Evolutionary conservation across 306 rosid species (phyloP), one percentile per base, ranked within the genome.

Genomic region (Betula pendula): DNA sequence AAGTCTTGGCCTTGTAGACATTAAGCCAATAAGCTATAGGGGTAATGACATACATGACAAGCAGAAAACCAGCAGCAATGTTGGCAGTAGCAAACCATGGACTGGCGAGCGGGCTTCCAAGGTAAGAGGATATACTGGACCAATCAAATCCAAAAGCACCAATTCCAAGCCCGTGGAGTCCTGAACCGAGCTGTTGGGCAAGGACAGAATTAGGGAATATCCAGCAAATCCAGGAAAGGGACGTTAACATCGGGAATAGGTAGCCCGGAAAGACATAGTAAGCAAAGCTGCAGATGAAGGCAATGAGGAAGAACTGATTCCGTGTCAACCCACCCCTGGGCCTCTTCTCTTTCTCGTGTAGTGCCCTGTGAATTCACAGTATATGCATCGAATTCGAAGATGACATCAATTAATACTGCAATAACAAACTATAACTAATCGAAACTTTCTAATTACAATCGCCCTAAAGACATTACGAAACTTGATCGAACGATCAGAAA

Each of bases 71-170:
- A 76, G 75, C 91, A 59, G 97, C 93, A 56, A 93, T 45, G 42
- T 93, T 93, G 25, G 89, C 97, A 1, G 94, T 93, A 9, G 97
- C 97, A 74, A 93, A 93, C 97, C 97, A 93, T 12, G 97, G 97
- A 81, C 96, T 93, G 7, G 97, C 97, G 31, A 93, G 75, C 2
- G 97, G 97, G 81, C 94, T 93, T 10, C 88, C 88, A 38, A 93
- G 91, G 75, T 93, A 93, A n/a, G 97, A 74, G 72, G 88, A 85
- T 33, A 93, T 88, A 47, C 84, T 90, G 10, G 96, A 87, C 97
- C 97, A 93, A 73, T 93, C 96, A 14, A 90, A 77, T 17, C 97
- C 96, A 20, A 93, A 2, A 51, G 90, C 84, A 5, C 91, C 94
- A 12, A 93, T 22, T 60, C 97, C 97, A 76, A 93, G 96, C 40